These are phyloP conservation scores for Sungouiozyma intestinalis DNA, from an alignment of 805 yeast genomes.

Conservation along the genomic window DNA sequence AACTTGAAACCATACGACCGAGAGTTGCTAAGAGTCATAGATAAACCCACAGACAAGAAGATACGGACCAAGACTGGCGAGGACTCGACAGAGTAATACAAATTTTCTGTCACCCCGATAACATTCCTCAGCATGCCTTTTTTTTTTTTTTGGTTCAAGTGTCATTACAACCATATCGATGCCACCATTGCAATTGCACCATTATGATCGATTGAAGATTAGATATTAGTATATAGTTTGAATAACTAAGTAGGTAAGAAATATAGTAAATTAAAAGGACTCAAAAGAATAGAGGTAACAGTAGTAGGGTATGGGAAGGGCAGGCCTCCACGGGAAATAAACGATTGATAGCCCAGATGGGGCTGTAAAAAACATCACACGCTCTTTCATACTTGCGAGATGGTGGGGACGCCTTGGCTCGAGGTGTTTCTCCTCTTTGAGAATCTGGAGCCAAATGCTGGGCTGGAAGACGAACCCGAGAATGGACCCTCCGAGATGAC, in stretches of 20 bases:
- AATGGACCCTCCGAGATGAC: constrained; percentile 34
- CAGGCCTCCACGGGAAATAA: constrained; percentile 1
- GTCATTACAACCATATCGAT: no score
- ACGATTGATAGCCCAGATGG: constrained; percentile 32
- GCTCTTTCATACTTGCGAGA: constrained; percentile 82
- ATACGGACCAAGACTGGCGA: constrained; percentile 1
- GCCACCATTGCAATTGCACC: background rate
- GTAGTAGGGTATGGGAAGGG: background rate
- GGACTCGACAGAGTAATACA: no score
- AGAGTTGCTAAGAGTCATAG: background rate
- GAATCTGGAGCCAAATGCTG: constrained; percentile 12
- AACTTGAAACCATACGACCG: constrained; percentile 22
- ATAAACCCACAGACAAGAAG: background rate
- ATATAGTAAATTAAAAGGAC: background rate
- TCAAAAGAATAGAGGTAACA: background rate
- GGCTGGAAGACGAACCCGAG: constrained; percentile 6
- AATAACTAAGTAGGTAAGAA: background rate
- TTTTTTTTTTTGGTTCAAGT: no score
- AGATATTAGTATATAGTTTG: background rate
- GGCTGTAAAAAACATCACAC: constrained; percentile 1
- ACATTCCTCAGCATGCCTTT: no score
- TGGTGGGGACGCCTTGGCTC: constrained; percentile 63
- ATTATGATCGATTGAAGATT: background rate
- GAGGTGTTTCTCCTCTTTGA: constrained; percentile 20
- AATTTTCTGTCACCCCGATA: no score